Evolutionary conservation across 202 grass and related monocot genomes (phyloP), one percentile per base, ranked within the genome.

Genomic region (Saccharum hybrid): DNA sequence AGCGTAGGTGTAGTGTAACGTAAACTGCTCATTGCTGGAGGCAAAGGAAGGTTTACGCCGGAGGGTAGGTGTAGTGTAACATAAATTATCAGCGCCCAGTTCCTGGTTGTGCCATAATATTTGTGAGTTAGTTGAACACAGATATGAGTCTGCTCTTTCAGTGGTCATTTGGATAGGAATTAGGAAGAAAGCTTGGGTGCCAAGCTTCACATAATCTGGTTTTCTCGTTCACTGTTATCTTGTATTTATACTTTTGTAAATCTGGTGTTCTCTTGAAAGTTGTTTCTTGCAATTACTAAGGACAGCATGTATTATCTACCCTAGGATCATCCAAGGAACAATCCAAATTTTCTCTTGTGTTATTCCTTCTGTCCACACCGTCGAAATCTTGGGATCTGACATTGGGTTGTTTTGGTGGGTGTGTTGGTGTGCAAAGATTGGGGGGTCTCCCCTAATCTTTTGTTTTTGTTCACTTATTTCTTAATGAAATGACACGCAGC

Each of bases 121-220:
- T 15, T 41, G 54, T 48, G 52, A 75, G 59, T 77, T 45, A 41
- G 43, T 74, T 86, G 70, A 75, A 63, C 71, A 49, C 42, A 71
- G 63, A 68, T 54, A 81, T 2, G 26, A 19, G 2, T 45, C 64
- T 66, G 71, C 71, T 84, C 26, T 81, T 90, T 84, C 37, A 59
- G 10, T 46, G 8, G 33, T 61, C 21, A 19, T 46, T 72, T 89
- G 14, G 19, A 16, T 75, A 69, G 15, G 61, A 84, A 62, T 39
- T 77, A 61, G 7, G 68, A 75, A 74, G 68, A 16, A 28, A 82
- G 7, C n/a, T 77, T 68, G 5, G 40, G 11, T 12, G 36, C 45
- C 41, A 75, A 79, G 28, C 34, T 78, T 72, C 22, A 68, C 8
- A 57, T 34, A 14, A 18, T 48, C 10, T 83, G 39, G 6, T 43